Evolutionary conservation across 2,329 filamentous ascomycete genomes (phyloP), one percentile per base, ranked within the genome.

Genomic region (Alternaria ventricosa): DNA sequence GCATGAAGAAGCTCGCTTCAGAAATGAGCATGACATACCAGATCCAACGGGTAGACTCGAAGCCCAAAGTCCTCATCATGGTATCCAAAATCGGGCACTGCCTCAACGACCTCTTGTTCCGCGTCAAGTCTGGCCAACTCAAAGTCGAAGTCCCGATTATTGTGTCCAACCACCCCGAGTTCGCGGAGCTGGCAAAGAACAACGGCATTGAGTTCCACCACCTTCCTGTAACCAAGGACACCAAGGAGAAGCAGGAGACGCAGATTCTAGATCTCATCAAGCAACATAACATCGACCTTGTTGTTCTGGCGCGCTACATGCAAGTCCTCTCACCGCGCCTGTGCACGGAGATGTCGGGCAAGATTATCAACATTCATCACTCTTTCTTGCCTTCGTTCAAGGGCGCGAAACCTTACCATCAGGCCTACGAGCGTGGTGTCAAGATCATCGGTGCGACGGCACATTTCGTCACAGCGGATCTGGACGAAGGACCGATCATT

Each of bases 291-390:
- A 87, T 96, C 75, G 92, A 96, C 76, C 87, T 96, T 57, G 87
- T 96, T 57, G 92, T 96, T 1, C 84, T 96, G 50, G 92, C 92
- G 7, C 89, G 92, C 63, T 96, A 96, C 83, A 96, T 96, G 92
- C 92, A 96, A 82, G 91, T 96, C 30, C 85, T 96, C 11, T 92
- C 89, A 22, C 92, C 92, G 0, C 87, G 82, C 9, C 84, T 96
- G 44, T 96, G 92, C 83, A 82, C 86, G 61, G 91, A 88, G 72
- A 94, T 96, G 92, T 91, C 89, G 55, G 92, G 92, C 62, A 89
- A 89, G 78, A 96, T 96, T 82, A 95, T 96, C 90, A 96, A 96
- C 83, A 95, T 96, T 81, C 92, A 96, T 83, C 92, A 96, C 83
- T 91, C 88, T 71, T 96, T 96, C 87, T 80, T 96, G 85, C 92